Evolutionary conservation across 345 rosid species (phyloP), one percentile per base, ranked within the genome.

Genomic region (Turnera subulata): DNA sequence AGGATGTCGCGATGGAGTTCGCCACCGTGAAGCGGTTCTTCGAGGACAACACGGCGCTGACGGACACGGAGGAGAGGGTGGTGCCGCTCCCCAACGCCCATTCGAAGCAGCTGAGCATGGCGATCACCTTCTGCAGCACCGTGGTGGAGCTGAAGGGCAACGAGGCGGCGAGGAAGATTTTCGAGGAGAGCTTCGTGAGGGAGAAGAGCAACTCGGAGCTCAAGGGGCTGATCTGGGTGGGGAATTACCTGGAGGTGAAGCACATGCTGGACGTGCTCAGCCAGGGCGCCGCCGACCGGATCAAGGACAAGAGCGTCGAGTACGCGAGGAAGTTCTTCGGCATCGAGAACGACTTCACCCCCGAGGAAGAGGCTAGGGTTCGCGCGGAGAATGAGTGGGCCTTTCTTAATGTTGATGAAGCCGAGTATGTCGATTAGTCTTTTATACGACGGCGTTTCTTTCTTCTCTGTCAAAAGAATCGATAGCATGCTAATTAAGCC

Each of bases 301-400:
- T 73, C 16, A 17, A 59, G 46, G 49, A 46, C 37, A 59, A 59
- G 58, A 65, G 21, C 11, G 58, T 56, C 1, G 65, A 61, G 19
- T 59, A 39, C 7, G 21, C 53, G 9, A 21, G 78, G 9, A 6
- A 48, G 20, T 9, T 35, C 8, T 57, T 61, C 5, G 61, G 58
- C 0, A 15, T 74, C 14, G 48, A 38, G 17, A 65, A 57, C 40
- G 71, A 61, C 39, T 74, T 51, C 22, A 42, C 51, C 0, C 46
- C 46, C 0, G 65, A 51, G 23, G 65, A 74, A 35, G 78, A 69
- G 49, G 51, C 16, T 1, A 14, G 10, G 22, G 1, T 61, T 15
- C 64, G 71, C 10, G 22, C 35, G 2, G 45, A 64, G 18, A 16
- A 52, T 29, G 1, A 7, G 0, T 61, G 64, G 67, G 70, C 70